Conservation (phyloP, 495 filamentous ascomycete species). For the Massariosphaeria phaeospora region DNA sequence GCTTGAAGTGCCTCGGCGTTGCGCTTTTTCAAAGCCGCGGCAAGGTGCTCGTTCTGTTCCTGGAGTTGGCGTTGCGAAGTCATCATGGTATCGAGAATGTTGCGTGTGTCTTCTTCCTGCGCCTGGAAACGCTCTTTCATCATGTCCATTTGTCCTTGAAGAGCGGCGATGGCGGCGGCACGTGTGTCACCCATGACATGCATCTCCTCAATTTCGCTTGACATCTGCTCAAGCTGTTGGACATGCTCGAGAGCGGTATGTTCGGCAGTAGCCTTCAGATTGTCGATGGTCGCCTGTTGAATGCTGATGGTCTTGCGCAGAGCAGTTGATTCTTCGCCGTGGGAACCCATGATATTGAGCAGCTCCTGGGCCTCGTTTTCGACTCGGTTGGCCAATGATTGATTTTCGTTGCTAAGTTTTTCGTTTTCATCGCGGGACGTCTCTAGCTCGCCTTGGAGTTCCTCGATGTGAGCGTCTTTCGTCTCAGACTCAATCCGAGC, state of each 20-base stretch:
- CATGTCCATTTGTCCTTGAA: constrained; percentile 13
- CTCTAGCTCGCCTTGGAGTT: constrained; percentile 5
- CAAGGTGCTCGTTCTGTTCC: constrained; percentile 8
- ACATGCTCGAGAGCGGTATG: constrained; percentile 6
- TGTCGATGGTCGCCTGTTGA: constrained; percentile 8
- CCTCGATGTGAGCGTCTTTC: constrained; percentile 17
- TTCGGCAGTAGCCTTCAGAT: constrained; percentile 1
- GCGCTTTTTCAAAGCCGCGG: constrained; percentile 1
- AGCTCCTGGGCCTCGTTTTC: constrained; percentile 17
- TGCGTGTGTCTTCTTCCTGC: constrained; percentile 1
- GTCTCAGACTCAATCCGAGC: constrained; percentile 8
- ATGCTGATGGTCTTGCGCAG: background rate
- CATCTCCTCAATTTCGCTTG: constrained; percentile 11
- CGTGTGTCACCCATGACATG: constrained; percentile 7
- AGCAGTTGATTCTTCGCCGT: background rate
- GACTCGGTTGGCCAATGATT: constrained; percentile 15
- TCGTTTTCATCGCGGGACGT: background rate
- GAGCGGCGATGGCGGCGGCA: constrained; percentile 7
- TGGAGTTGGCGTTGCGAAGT: constrained; percentile 1
- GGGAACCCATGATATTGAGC: constrained; percentile 13
- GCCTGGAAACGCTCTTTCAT: constrained; percentile 15
- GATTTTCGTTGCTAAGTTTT: constrained; percentile 5
- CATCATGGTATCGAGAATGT: constrained; percentile 13
- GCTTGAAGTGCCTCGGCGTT: constrained; percentile 11
- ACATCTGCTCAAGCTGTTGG: constrained; percentile 11